Conservation (phyloP, 805 yeast species). For the Peterozyma toletana region DNA sequence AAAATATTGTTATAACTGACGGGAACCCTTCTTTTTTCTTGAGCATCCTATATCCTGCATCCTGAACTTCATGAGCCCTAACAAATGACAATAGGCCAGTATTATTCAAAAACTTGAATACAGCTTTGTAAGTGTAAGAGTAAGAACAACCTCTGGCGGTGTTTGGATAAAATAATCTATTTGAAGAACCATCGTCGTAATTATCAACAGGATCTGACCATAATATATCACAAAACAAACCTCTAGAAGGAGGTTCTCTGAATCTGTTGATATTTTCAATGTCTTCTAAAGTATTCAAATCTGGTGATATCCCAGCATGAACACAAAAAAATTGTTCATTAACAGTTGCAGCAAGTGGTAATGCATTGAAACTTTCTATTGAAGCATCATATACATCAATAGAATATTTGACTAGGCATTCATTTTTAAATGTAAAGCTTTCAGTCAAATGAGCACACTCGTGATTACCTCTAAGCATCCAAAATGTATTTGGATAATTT, state of each 20-base stretch:
- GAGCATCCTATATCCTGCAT: conserved; percentile 94
- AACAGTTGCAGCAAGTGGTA: conserved; percentile 91
- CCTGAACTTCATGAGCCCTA: conserved; percentile 97
- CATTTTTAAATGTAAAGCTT: conserved; percentile 87
- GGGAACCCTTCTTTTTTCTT: conserved; percentile 83
- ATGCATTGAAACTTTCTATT: conserved; percentile 70
- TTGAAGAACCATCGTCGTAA: conserved; percentile 50
- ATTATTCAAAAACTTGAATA: conserved; percentile 68
- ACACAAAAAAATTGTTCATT: conserved; percentile 92
- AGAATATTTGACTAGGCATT: conserved; percentile 81
- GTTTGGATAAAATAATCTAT: conserved; percentile 51
- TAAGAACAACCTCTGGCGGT: conserved; percentile 87
- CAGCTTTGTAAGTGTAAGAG: conserved; percentile 78
- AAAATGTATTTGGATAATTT: conserved; percentile 64
- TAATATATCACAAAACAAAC: conserved; percentile 87
- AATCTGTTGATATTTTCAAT: conserved; percentile 68
- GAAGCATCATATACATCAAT: conserved; percentile 62
- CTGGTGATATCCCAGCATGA: conserved; percentile 94
- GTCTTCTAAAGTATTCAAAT: conserved; percentile 63
- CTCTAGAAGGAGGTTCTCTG: conserved; percentile 88
- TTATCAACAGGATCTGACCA: conserved; percentile 97
- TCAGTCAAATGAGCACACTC: conserved; percentile 91
- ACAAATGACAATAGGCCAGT: conserved; percentile 77
- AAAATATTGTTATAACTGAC: conserved; percentile 80
- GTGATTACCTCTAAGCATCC: conserved; percentile 89